Evolutionary conservation across 225 moss, liverwort and hornwort genomes (phyloP), one percentile per base, ranked within the genome.

Genomic region (Asterella californica): DNA sequence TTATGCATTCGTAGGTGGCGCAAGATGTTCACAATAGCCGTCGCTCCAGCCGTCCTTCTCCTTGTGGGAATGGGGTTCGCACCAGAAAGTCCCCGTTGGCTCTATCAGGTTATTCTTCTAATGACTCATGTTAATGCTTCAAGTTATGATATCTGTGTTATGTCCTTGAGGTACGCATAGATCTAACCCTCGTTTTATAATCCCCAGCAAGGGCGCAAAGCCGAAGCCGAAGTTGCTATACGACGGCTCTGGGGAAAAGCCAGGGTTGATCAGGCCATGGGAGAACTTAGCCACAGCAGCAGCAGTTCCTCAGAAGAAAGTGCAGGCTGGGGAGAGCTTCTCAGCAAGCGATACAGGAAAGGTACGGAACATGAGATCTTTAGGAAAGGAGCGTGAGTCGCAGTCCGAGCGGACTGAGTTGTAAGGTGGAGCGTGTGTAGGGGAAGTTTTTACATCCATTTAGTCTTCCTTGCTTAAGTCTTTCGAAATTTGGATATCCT

Each of bases 1-100:
- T 61, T 11, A 25, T 27, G 15, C 21, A 2, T 24, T 77, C 76
- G n/a, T 62, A 96, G 95, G 95, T 93, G 97, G 97, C 95, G 91
- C 27, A 90, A 73, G 59, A 99, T 99, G 94, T 99, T 94, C 89
- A 89, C 89, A 61, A 21, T 93, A 12, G 92, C 91, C 61, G 85
- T 77, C 25, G 81, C 90, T 17, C 96, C 96, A 78, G 94, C 93
- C 77, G 84, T 81, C 79, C 87, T 94, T 65, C 83, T 94, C 14
- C 85, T 90, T 17, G 45, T 97, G 72, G 96, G 94, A 80, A 94
- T 94, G 96, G 84, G 70, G 4, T 92, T 90, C 61, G 89, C 91
- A 81, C 96, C 94, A 47, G 96, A 99, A 82, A 99, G 99, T 83
- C 99, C 99, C 46, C 95, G 95, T 64, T 99, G 99, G 99, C 90